These are phyloP conservation scores for Hypoxylon sp. DNA, from an alignment of 2,329 filamentous ascomycete genomes.

Conservation along the genomic window DNA sequence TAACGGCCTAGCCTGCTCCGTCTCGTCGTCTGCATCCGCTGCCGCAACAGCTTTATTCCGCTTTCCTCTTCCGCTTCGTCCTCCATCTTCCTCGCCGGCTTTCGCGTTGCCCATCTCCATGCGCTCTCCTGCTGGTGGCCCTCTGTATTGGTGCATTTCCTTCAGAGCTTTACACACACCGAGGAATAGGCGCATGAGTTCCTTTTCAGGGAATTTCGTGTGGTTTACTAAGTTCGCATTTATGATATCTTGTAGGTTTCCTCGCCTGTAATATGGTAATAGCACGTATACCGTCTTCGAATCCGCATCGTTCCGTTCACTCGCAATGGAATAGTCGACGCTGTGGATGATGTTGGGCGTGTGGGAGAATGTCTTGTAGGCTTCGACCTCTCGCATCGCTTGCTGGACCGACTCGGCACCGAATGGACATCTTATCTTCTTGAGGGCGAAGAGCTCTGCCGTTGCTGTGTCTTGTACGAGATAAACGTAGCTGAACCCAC, in stretches of 20 bases:
- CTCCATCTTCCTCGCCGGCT: conserved; percentile 60
- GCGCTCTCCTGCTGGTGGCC: conserved; percentile 63
- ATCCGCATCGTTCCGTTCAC: conserved; percentile 70
- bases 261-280: conserved; percentile 93
- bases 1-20: conserved; percentile 83
- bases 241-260: conserved; percentile 97
- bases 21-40: conserved; percentile 77
- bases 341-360: conserved; percentile 79
- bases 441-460: conserved; percentile 90
- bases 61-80: conserved; percentile 57
- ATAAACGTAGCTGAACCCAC: conserved; percentile 99
- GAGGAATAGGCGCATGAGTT: conserved; percentile 90
- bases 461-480: conserved; percentile 92
- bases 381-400: conserved; percentile 97
- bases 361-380: conserved; percentile 89
- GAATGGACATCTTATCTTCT: conserved; percentile 99
- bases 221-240: conserved; percentile 99
- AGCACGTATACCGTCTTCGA: conserved; percentile 97
- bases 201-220: conserved; percentile 87
- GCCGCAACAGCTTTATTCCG: conserved; percentile 56
- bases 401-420: conserved; percentile 95
- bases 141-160: conserved; percentile 91
- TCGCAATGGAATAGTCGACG: conserved; percentile 68
- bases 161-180: conserved; percentile 91
- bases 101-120: conserved; percentile 66